phyloP scores from a whole-genome alignment of 1,139 yeast species.

The Blastobotrys malaysiensis region DNA sequence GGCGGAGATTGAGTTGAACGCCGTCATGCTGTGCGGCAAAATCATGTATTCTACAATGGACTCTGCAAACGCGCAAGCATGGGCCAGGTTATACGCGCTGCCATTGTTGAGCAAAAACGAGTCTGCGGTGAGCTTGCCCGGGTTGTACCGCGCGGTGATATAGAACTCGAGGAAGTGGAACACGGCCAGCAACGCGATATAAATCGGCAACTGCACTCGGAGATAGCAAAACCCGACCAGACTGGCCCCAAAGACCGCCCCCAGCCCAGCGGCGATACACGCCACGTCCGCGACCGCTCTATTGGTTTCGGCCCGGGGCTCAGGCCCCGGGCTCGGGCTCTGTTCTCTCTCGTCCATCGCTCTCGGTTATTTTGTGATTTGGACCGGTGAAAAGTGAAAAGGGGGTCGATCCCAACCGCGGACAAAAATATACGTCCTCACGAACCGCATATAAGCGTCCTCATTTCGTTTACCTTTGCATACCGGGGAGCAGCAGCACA shows the following conservation, averaged over 20 bases:
- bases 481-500: not conserved
- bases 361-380: not conserved
- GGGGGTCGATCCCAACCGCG: not conserved
- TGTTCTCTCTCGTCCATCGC: not conserved
- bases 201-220: conserved; percentile 41
- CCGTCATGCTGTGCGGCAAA: conserved; percentile 30
- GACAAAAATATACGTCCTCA: not conserved
- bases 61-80: conserved; percentile 48
- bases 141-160: conserved; percentile 69
- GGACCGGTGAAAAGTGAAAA: not conserved
- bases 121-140: conserved; percentile 58
- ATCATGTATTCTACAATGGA: conserved; percentile 29
- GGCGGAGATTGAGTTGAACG: conserved; percentile 18
- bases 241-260: conserved; percentile 17
- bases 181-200: conserved; percentile 46
- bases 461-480: not conserved
- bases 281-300: conserved; percentile 32
- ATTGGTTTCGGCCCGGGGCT: not conserved
- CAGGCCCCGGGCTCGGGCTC: not conserved
- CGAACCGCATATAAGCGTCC: not conserved
- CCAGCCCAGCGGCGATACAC: conserved; percentile 36
- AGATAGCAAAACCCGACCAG: conserved; percentile 1
- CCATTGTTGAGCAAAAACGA: conserved; percentile 78
- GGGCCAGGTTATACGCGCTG: conserved; percentile 59
- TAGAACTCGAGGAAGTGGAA: conserved; percentile 83